phyloP scores from a whole-genome alignment of 768 basidiomycete species.

The Wakefieldia striispora region DNA sequence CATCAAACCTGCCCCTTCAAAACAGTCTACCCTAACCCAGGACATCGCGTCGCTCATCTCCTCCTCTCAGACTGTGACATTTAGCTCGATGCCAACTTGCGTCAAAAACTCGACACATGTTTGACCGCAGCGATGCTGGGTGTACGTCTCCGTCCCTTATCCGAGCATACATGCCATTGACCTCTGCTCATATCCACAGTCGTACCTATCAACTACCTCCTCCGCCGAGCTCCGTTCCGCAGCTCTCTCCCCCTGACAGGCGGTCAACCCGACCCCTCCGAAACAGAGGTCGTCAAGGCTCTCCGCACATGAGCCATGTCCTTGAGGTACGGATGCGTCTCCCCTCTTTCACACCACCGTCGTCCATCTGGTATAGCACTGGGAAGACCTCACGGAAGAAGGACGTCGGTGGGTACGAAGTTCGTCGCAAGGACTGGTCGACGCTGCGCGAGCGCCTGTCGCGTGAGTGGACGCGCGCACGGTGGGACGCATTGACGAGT shows the following conservation, averaged over 20 bases:
- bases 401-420: slow-evolving; percentile 58
- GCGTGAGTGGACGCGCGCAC: slow-evolving; percentile 34
- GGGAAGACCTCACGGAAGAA: slow-evolving; percentile 29
- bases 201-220: slow-evolving; percentile 57
- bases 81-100: slow-evolving; percentile 60
- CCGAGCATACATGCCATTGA: no score
- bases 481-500: slow-evolving; percentile 61
- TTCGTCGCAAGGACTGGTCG: slow-evolving; percentile 53
- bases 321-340: slow-evolving; percentile 69
- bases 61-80: slow-evolving; percentile 66
- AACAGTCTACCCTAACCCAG: slow-evolving; percentile 30
- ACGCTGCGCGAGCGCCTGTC: slow-evolving; percentile 17
- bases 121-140: slow-evolving; percentile 32
- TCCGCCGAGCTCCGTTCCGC: slow-evolving; percentile 35
- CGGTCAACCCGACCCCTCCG: slow-evolving; percentile 25
- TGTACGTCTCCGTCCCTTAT: slow-evolving; percentile 41
- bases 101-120: slow-evolving; percentile 43
- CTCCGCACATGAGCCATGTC: slow-evolving; percentile 42
- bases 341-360: slow-evolving; percentile 34
- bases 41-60: slow-evolving; percentile 50
- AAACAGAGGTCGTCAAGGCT: slow-evolving; percentile 55
- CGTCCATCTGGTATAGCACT: slow-evolving; percentile 37
- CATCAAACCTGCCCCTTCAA: no score
- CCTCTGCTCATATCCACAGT: slow-evolving; percentile 38
- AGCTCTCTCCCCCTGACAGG: slow-evolving; percentile 5